Percentiles rank a stretch among this genome's conserved stretches.
Conservation (phyloP, 805 yeast species). For the Starmerella asiatica region DNA sequence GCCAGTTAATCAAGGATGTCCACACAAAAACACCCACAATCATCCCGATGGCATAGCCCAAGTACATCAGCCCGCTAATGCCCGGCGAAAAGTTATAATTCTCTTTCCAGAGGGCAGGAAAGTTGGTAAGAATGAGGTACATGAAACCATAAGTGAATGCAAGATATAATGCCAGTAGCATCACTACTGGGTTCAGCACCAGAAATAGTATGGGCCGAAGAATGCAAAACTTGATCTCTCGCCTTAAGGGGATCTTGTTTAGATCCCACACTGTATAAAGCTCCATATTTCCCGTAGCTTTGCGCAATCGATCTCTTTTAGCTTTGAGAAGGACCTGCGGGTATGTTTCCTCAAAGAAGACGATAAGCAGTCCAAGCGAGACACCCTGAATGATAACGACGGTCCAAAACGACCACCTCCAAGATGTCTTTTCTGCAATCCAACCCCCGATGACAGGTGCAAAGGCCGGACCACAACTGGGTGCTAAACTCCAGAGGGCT, state of each 20-base stretch:
- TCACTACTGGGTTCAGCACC: constrained; percentile 47
- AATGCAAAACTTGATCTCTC: constrained; percentile 32
- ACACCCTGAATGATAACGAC: constrained; percentile 42
- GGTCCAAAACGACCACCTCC: constrained; percentile 57
- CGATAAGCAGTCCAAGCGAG: constrained; percentile 33
- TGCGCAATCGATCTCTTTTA: constrained; percentile 37
- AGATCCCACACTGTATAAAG: constrained; percentile 48
- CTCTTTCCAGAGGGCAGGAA: constrained; percentile 39
- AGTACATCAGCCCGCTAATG: constrained; percentile 44
- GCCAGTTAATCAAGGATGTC: constrained; percentile 33
- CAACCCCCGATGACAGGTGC: constrained; percentile 40
- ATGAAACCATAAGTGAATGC: constrained; percentile 56
- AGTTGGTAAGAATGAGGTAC: constrained; percentile 49
- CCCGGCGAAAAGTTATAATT: constrained; percentile 37
- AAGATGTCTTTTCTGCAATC: constrained; percentile 36
- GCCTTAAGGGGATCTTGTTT: constrained; percentile 18
- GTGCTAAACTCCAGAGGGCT: constrained; percentile 47
- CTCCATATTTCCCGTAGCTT: constrained; percentile 41
- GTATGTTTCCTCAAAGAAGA: constrained; percentile 45
- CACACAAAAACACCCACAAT: constrained; percentile 38
- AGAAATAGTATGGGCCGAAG: constrained; percentile 43
- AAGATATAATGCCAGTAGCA: constrained; percentile 48
- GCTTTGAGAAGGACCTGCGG: constrained; percentile 38
- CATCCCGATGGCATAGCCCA: constrained; percentile 46
- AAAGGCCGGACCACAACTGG: constrained; percentile 45